Conservation (phyloP, 2,329 filamentous ascomycete species). For the Anthostomella pinea region DNA sequence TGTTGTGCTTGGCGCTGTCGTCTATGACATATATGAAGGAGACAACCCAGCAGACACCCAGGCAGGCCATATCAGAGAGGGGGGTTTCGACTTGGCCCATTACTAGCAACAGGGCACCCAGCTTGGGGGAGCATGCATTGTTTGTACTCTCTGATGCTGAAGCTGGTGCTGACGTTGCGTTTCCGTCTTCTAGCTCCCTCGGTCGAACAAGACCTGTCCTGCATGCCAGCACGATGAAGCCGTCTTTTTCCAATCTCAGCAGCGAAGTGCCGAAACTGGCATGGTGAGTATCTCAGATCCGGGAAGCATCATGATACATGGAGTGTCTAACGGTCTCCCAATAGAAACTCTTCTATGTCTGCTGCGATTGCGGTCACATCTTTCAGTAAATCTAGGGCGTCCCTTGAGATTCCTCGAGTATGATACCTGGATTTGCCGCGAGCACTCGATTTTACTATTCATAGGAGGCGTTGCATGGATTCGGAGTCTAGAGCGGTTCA, state of each 20-base stretch:
- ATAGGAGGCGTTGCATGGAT: slow-evolving; percentile 18
- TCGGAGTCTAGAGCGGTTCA: slow-evolving; percentile 21
- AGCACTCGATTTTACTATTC: slow-evolving; percentile 14
- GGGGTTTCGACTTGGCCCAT: slow-evolving; percentile 5
- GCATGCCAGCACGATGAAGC: slow-evolving; percentile 83
- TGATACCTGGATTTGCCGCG: too few relatives aligned
- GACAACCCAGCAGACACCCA: too few relatives aligned
- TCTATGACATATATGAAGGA: too few relatives aligned
- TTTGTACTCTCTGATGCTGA: slow-evolving; percentile 25
- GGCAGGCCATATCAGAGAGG: too few relatives aligned
- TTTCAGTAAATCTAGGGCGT: slow-evolving; percentile 51
- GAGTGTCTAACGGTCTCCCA: slow-evolving; percentile 22
- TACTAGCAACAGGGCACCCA: slow-evolving; percentile 16
- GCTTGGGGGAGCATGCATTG: slow-evolving; percentile 24
- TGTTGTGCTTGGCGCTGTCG: too few relatives aligned
- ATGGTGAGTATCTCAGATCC: slow-evolving; percentile 66
- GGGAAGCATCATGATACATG: background rate
- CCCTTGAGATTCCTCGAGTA: background rate
- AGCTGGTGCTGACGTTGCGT: slow-evolving; percentile 37
- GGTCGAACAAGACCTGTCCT: slow-evolving; percentile 82
- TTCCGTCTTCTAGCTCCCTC: slow-evolving; percentile 70
- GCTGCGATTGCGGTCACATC: slow-evolving; percentile 88
- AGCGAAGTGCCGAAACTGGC: slow-evolving; percentile 93
- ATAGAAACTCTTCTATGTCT: slow-evolving; percentile 91
- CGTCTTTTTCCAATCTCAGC: slow-evolving; percentile 98